Conservation (phyloP, 345 rosid genomes). For the Eucalyptus marginata region DNA sequence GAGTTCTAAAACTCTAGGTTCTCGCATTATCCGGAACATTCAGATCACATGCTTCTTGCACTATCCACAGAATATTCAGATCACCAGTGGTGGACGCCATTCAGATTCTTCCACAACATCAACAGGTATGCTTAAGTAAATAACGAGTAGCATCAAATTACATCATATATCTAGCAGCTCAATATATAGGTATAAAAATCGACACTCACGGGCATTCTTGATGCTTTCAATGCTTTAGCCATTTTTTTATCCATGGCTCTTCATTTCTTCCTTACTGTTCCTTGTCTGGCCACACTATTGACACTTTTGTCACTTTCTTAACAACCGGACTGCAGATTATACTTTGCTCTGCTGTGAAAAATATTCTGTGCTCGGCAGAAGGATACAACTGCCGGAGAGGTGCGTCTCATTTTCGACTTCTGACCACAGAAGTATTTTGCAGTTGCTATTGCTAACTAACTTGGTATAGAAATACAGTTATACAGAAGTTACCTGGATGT, state of each 20-base stretch:
- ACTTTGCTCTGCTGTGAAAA: no score
- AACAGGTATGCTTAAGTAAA: constrained; percentile 38
- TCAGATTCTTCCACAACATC: constrained; percentile 92
- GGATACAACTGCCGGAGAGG: no score
- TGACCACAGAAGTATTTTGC: background rate
- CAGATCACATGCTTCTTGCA: constrained; percentile 47
- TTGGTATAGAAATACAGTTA: constrained; percentile 30
- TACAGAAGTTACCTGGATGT: constrained; percentile 48
- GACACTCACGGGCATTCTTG: background rate
- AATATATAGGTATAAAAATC: background rate
- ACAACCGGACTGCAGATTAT: no score
- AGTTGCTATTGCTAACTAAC: background rate
- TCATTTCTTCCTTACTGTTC: background rate
- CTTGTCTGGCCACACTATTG: no score
- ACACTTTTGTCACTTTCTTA: no score
- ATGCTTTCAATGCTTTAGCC: background rate
- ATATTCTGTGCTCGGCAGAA: no score
- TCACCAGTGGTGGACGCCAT: constrained; percentile 74
- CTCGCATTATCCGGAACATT: constrained; percentile 72
- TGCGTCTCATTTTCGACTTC: background rate
- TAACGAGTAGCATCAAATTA: background rate
- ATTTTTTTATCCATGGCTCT: background rate
- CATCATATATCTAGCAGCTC: background rate
- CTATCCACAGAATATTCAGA: constrained; percentile 62
- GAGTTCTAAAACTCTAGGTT: constrained; percentile 14